Evolutionary conservation across 495 filamentous ascomycete species (phyloP), one percentile per base, ranked within the genome.

Genomic region (Penicillium simplicissimum): DNA sequence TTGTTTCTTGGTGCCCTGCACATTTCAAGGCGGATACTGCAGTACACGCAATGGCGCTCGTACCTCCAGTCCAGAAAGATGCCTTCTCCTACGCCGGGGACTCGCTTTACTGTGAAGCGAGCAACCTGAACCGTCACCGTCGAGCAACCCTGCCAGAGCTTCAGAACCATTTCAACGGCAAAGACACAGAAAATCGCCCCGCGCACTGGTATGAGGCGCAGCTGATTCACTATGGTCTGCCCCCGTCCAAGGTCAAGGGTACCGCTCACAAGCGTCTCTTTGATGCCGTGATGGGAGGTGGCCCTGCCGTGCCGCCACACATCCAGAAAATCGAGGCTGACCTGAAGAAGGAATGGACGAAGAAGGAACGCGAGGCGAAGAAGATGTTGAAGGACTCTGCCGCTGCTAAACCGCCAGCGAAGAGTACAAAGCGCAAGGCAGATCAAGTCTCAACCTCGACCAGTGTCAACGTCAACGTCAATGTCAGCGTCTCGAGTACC

Each of bases 381-480:
- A 34, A 52, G 25, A 52, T 52, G 48, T 31, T 31, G 23, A 52
- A 52, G 25, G 25, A 52, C 19, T 31, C 48, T 14, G 48, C 48
- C 15, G 13, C 48, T 52, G 13, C 28, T 7, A 52, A 45, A 8
- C 42, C 42, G 11, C 4, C 17, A 4, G 42, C 19, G 9, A 45
- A 21, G 17, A 19, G 42, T 23, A 45, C 42, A 45, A 45, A 52
- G 48, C 48, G 48, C 48, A 52, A 52, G 28, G 48, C 48, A 52
- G 48, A 52, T 25, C 48, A 52, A 34, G 48, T 45, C 4, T 52
- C 48, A 28, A 19, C 48, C 25, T 31, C 48, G 11, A 34, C 31
- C 14, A 51, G 31, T 51, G 48, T 33, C 25, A 52, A 34, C 28
- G 23, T 52, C 48, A 52, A 52, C 14, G 48, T 52, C 48, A 28